Evolutionary conservation across 139 green algal species (phyloP).

Genomic region (Chlorella sp.): DNA sequence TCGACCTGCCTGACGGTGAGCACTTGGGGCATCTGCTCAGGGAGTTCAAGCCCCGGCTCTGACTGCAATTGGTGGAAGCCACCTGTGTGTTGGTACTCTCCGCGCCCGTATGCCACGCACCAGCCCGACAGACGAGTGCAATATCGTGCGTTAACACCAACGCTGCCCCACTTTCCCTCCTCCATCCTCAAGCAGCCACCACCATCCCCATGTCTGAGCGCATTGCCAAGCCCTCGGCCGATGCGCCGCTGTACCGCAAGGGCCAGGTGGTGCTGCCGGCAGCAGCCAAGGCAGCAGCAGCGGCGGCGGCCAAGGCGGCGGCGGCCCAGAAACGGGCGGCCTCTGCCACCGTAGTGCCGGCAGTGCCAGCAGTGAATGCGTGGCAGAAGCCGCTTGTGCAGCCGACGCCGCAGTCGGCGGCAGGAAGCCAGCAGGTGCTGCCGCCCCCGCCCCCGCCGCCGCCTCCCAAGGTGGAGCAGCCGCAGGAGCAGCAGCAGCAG

Average conservation of each 20-base stretch:
- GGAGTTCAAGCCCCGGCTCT: too few species aligned
- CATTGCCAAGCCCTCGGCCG: slow-evolving; percentile 20
- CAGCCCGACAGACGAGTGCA: too few species aligned
- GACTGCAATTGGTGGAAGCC: too few species aligned
- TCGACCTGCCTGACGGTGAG: slow-evolving; percentile 30
- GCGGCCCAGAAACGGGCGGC: neutral
- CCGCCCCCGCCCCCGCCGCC: neutral
- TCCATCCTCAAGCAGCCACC: neutral
- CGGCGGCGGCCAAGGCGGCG: slow-evolving; percentile 5
- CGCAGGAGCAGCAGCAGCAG: too few species aligned
- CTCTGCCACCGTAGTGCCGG: neutral
- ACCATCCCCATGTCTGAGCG: slow-evolving; percentile 8
- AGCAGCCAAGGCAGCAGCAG: neutral
- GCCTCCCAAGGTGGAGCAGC: neutral
- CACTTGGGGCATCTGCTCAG: too few species aligned
- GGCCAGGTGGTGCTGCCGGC: neutral
- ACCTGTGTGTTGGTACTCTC: too few species aligned
- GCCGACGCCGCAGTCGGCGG: neutral
- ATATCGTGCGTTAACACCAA: too few species aligned
- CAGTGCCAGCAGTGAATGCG: neutral
- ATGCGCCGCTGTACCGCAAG: slow-evolving; percentile 18
- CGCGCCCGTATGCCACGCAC: too few species aligned
- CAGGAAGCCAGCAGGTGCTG: neutral
- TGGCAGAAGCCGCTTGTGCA: neutral
- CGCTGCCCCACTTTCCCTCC: neutral